Percentiles rank a stretch among this genome's conserved stretches.
Conservation (phyloP, 805 yeast genomes). For the Maudiozyma saulgeensis region DNA sequence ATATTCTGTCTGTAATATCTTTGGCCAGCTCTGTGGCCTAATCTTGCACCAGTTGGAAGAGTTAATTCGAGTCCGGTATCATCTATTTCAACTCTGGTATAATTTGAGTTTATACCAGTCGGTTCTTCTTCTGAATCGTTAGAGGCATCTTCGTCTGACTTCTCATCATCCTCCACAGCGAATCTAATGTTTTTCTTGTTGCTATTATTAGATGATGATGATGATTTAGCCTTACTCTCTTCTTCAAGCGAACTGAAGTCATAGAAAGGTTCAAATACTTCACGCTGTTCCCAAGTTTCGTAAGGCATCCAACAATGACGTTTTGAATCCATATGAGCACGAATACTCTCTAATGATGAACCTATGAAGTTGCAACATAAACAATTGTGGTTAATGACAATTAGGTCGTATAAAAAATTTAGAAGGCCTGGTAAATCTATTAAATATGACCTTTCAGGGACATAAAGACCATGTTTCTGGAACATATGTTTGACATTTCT, state of each 20-base stretch:
- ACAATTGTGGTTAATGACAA: constrained; percentile 78
- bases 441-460: constrained; percentile 73
- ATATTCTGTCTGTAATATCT: constrained; percentile 63
- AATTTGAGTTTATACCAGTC: constrained; percentile 22
- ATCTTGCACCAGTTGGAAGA: constrained; percentile 66
- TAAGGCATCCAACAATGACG: constrained; percentile 86
- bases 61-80: constrained; percentile 53
- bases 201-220: background rate
- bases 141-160: constrained; percentile 17
- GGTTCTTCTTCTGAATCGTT: constrained; percentile 5
- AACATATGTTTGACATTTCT: constrained; percentile 69
- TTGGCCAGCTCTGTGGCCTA: constrained; percentile 73
- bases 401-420: constrained; percentile 65
- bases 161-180: constrained; percentile 25
- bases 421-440: constrained; percentile 63
- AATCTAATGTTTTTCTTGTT: constrained; percentile 28
- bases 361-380: constrained; percentile 79
- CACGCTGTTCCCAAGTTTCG: constrained; percentile 68
- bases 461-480: constrained; percentile 68
- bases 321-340: constrained; percentile 80
- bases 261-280: constrained; percentile 69
- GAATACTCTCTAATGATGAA: constrained; percentile 69
- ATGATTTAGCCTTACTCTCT: constrained; percentile 18
- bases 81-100: constrained; percentile 35
- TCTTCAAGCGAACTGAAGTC: constrained; percentile 66